Base-by-base conservation (phyloP, 2,329 filamentous ascomycete species). In the Colletotrichum sp. region DNA sequence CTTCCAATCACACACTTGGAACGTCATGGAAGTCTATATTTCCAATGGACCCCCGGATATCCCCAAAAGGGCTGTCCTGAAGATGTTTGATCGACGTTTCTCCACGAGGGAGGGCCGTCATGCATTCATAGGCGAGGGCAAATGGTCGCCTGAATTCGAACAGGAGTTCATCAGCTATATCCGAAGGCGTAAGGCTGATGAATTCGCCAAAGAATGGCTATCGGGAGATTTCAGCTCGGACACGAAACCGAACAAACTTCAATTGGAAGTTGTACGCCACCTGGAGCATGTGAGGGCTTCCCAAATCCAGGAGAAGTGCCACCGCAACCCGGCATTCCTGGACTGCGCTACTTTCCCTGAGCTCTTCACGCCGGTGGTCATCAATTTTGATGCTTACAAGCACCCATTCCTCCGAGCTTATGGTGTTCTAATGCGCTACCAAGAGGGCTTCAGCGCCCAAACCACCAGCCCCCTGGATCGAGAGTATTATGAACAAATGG, bases 51-150 rank as follows among this genome's bases (percentile, higher is more conserved):
- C 68, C 32, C 32, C 36, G 18, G 68, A 18, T 3, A 36, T 62
- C 9, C 72, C 72, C 7, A n/a, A 30, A 16, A 71, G 21, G 39
- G 68, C 72, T 15, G 72, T 75, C 9, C 68, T 75, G 18, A 66
- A 75, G 59, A 24, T 71, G 49, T 75, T 75, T 18, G 72, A 75
- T 49, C 72, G 72, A 24, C 72, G 72, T 12, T 75, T 75, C 68
- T 71, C 72, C 34, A 69, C 72, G 18, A 60, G 70, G 28, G 26
- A 70, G 52, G 69, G 28, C 28, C 39, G 15, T 30, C 66, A 15
- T 39, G 68, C 55, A 59, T 28, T 59, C 24, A 10, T 59, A 12
- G 55, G 55, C 55, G 28, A 55, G 21, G 72, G 49, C 49, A 44
- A 59, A 39, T 75, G 72, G 72, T 71, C 72, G 5, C 68, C 72